Base-by-base conservation (phyloP, 306 rosid species). In the Begonia fuchsioides region DNA sequence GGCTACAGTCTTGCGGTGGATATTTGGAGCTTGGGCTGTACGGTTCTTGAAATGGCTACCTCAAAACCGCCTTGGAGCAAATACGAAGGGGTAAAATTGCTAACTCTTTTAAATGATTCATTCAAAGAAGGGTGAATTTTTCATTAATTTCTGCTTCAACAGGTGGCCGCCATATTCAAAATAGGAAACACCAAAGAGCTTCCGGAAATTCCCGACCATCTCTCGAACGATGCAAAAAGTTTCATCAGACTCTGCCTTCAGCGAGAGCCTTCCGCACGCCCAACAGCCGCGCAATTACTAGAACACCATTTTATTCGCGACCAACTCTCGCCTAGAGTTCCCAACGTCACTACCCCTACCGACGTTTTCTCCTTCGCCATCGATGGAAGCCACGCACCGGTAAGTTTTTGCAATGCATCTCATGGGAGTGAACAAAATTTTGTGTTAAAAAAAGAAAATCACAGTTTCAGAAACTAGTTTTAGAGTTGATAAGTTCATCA, bases 41-140 rank as follows among this genome's bases (percentile, higher is more conserved):
- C 98, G n/a, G 68, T 90, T 73, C 86, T 90, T 43, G 98, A 90
- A 75, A 90, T 90, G 98, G 98, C n/a, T n/a, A n/a, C n/a, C n/a
- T n/a, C n/a, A n/a, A n/a, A n/a, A n/a, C n/a, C n/a, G n/a, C n/a
- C n/a, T 10, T 90, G 98, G 98, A 85, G 67, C 73, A 93, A 79
- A 64, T 90, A 71, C 52, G 98, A 90, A 75, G 98, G 98, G 98
- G 98, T 90, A 19, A 45, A 53, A 47, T 40, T 32, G 32, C 47
- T 59, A 50, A 15, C 52, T 16, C 54, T 14, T 19, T 19, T 19
- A 2, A 19, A 19, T 19, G 2, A 19, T 19, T 19, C 26, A 19
- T 19, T 19, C 26, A 19, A 19, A 19, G 26, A 19, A 2, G 4
- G n/a, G 4, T 2, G 2, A 19, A 19, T 19, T 19, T 19, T 19